Conservation (phyloP, 352 stramenopile genomes). For the Phytopythium chamaehyphon region DNA sequence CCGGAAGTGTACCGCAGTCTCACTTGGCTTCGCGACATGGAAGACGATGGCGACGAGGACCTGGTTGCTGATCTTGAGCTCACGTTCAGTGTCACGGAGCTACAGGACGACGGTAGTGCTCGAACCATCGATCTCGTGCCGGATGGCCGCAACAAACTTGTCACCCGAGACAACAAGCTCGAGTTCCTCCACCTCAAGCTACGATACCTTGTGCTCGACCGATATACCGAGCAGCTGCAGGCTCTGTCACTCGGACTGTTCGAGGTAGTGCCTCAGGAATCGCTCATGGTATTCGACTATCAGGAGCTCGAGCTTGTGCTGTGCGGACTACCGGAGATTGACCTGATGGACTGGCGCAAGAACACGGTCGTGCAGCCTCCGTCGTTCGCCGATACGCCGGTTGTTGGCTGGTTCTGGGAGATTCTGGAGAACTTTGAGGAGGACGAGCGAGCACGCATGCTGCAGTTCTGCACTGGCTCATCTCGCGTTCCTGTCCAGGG, state of each 20-base stretch:
- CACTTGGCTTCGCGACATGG: conserved; percentile 53
- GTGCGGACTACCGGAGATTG: conserved; percentile 81
- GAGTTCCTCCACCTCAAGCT: conserved; percentile 94
- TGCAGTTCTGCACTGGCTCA: conserved; percentile 86
- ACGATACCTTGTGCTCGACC: conserved; percentile 94
- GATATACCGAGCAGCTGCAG: conserved; percentile 90
- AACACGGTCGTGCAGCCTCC: conserved; percentile 59
- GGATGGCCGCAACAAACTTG: conserved; percentile 49
- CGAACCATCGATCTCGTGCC: conserved; percentile 62
- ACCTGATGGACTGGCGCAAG: conserved; percentile 85
- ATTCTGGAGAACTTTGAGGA: conserved; percentile 48
- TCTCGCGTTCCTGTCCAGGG: conserved; percentile 83
- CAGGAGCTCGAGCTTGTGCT: conserved; percentile 93
- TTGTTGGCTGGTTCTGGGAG: conserved; percentile 80
- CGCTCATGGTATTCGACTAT: conserved; percentile 98
- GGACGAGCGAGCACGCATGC: conserved; percentile 73
- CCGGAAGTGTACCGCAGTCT: conserved; percentile 77
- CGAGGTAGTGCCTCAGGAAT: conserved; percentile 95
- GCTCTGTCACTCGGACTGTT: conserved; percentile 91
- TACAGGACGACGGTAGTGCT: conserved; percentile 47
- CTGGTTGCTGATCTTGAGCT: conserved; percentile 62
- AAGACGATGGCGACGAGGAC: conserved; percentile 24
- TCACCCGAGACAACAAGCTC: conserved; percentile 95
- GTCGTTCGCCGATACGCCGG: conserved; percentile 40
- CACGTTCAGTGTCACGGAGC: conserved; percentile 71